Evolutionary conservation across 345 rosid genomes (phyloP).

Genomic region (Sisymbrium irio): DNA sequence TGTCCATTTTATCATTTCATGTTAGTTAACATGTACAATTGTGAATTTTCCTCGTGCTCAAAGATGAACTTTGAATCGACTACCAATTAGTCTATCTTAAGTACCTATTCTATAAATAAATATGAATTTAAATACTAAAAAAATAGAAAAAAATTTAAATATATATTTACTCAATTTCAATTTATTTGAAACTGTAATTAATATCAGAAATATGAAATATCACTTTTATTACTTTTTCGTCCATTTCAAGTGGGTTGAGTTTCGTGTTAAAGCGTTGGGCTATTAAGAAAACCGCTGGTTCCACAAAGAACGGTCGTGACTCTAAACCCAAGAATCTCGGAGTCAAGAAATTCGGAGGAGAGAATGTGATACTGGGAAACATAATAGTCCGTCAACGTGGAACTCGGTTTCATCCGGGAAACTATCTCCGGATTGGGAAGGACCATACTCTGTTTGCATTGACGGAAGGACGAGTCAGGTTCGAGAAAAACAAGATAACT

Average conservation of each 20-base stretch:
- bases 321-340: slow-evolving; percentile 86
- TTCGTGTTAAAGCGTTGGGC: slow-evolving; percentile 83
- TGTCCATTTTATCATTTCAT: no score
- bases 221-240: no score
- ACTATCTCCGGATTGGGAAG: slow-evolving; percentile 75
- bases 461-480: slow-evolving; percentile 73
- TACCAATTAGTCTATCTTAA: no score
- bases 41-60: no score
- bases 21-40: no score
- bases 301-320: slow-evolving; percentile 86
- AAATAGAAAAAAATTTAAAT: no score
- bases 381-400: slow-evolving; percentile 79
- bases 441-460: slow-evolving; percentile 73
- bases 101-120: no score
- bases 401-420: slow-evolving; percentile 81
- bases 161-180: no score
- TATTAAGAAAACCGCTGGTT: slow-evolving; percentile 78
- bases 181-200: no score
- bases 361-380: slow-evolving; percentile 88
- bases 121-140: no score
- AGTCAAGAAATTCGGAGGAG: slow-evolving; percentile 92
- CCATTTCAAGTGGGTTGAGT: slow-evolving; percentile 51
- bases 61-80: no score
- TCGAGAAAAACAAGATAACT: slow-evolving; percentile 63
- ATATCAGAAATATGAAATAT: no score